A percentile compares a stretch with the other conserved stretches of the same genome.
phyloP scores from a whole-genome alignment of 495 filamentous ascomycete genomes.

The Poronia punctata region DNA sequence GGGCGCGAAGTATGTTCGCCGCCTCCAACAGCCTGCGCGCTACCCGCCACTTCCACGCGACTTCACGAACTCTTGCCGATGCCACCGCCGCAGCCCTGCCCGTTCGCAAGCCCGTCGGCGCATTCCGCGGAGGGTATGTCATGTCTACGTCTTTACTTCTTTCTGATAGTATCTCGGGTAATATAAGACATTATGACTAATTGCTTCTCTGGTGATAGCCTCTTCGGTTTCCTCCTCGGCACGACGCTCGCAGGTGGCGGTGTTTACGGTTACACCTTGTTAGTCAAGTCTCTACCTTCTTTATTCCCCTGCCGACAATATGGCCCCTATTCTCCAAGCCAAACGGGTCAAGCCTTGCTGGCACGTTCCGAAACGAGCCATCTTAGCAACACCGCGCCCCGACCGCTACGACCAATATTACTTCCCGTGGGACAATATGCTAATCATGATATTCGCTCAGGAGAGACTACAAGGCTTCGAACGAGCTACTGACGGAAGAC shows the following conservation, averaged over 20 bases:
- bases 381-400: too few species aligned
- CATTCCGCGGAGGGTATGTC: slow-evolving; percentile 92
- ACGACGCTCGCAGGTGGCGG: slow-evolving; percentile 67
- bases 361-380: too few species aligned
- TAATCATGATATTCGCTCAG: slow-evolving; percentile 8
- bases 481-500: slow-evolving; percentile 91
- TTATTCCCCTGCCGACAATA: too few species aligned
- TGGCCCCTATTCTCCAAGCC: too few species aligned
- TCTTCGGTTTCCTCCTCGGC: slow-evolving; percentile 92
- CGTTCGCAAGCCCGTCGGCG: slow-evolving; percentile 74
- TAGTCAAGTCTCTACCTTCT: slow-evolving; percentile 11
- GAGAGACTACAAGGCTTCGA: slow-evolving; percentile 87
- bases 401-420: background rate
- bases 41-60: slow-evolving; percentile 38
- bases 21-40: slow-evolving; percentile 13
- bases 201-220: slow-evolving; percentile 37
- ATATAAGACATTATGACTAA: slow-evolving; percentile 11
- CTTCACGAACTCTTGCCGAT: slow-evolving; percentile 35
- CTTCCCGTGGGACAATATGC: background rate
- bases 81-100: slow-evolving; percentile 46
- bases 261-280: slow-evolving; percentile 83
- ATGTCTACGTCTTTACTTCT: background rate
- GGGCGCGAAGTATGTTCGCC: slow-evolving; percentile 25
- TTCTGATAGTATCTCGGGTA: too few species aligned
- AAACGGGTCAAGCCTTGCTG: background rate